These are phyloP conservation scores for Penicillium janthinellum DNA, from an alignment of 2,329 filamentous ascomycete species.

Conservation along the genomic window DNA sequence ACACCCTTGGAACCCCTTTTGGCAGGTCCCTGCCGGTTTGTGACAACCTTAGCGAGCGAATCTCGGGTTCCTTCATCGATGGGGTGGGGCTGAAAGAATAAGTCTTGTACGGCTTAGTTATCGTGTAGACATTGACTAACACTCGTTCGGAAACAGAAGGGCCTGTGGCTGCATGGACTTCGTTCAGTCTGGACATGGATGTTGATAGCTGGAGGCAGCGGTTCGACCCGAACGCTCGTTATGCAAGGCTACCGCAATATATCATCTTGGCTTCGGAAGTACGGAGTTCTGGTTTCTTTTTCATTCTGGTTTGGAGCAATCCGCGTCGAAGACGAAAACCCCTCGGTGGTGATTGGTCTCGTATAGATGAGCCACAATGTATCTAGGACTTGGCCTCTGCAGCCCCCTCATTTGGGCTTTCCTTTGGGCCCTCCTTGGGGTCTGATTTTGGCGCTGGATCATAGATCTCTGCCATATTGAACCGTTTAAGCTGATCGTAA, in stretches of 20 bases:
- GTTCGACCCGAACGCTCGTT: background rate
- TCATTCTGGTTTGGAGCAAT: background rate
- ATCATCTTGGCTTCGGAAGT: background rate
- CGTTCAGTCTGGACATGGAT: background rate
- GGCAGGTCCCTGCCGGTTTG: background rate
- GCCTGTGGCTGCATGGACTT: constrained; percentile 10
- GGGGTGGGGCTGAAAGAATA: background rate
- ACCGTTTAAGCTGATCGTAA: constrained; percentile 63
- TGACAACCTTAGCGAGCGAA: background rate
- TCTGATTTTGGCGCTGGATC: constrained; percentile 45
- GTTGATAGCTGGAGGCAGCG: constrained; percentile 4
- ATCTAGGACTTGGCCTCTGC: constrained; percentile 3
- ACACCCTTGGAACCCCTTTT: background rate
- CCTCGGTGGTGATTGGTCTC: background rate
- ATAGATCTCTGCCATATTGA: constrained; percentile 65
- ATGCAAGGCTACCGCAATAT: constrained; percentile 4
- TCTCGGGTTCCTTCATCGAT: background rate
- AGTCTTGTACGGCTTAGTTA: constrained; percentile 2
- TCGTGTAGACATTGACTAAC: constrained; percentile 6
- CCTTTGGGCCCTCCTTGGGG: background rate
- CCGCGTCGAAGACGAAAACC: background rate
- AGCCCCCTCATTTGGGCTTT: background rate
- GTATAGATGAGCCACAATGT: background rate
- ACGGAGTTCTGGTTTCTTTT: background rate
- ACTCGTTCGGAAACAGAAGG: background rate